Evolutionary conservation across 106 monocot genomes (phyloP).

Genomic region (Vanilla planifolia): DNA sequence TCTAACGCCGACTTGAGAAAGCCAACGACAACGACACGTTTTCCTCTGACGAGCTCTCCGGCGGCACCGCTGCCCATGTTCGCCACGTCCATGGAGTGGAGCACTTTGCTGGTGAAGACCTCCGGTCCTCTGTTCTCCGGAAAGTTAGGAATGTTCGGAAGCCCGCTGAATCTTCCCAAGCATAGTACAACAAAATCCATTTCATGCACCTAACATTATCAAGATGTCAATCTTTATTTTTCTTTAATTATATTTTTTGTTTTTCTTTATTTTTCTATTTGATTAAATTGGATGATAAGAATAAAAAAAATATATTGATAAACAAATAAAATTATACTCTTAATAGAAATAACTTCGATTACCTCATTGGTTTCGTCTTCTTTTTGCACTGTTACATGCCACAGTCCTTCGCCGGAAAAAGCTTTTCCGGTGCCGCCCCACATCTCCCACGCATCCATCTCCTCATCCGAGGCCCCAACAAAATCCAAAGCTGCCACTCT

Average conservation of each 20-base stretch:
- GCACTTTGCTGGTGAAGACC: constrained; percentile 42
- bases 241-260: no score
- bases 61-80: constrained; percentile 28
- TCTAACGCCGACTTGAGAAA: constrained; percentile 50
- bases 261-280: no score
- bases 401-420: constrained; percentile 20
- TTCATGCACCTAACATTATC: constrained; percentile 22
- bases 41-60: constrained; percentile 25
- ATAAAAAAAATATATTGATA: no score
- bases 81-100: constrained; percentile 56
- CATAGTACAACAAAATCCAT: constrained; percentile 49
- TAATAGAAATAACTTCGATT: no score
- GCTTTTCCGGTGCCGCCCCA: constrained; percentile 37
- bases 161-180: constrained; percentile 45
- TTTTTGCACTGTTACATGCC: constrained; percentile 26
- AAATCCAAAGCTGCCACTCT: constrained; percentile 29
- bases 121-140: constrained; percentile 43
- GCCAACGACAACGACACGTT: constrained; percentile 48
- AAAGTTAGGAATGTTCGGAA: constrained; percentile 48
- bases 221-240: no score
- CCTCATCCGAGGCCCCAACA: constrained; percentile 26
- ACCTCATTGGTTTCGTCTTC: neutral
- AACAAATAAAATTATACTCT: no score
- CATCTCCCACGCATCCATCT: constrained; percentile 29
- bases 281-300: no score